Evolutionary conservation across 805 yeast species (phyloP).

Genomic region (Suhomyces canberraensis): DNA sequence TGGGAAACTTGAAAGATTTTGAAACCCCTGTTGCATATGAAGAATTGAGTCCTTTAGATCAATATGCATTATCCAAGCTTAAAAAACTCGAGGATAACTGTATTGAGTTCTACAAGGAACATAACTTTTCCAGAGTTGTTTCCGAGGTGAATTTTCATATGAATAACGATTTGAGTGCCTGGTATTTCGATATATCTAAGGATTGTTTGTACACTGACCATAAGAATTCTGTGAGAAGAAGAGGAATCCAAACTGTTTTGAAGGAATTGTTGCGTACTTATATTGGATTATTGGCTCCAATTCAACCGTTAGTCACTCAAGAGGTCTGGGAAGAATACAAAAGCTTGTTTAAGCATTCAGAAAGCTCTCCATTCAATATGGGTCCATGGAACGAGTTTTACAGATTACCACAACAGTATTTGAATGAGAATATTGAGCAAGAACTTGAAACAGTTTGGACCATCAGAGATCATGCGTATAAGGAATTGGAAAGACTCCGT

Average conservation of each 20-base stretch:
- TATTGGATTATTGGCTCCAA: slow-evolving; percentile 70
- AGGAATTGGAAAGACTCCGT: slow-evolving; percentile 55
- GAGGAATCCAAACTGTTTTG: slow-evolving; percentile 66
- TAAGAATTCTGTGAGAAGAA: slow-evolving; percentile 45
- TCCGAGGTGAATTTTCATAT: slow-evolving; percentile 67
- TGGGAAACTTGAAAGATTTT: slow-evolving; percentile 68
- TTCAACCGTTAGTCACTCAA: slow-evolving; percentile 80
- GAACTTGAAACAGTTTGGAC: slow-evolving; percentile 47
- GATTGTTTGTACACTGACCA: slow-evolving; percentile 79
- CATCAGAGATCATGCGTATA: slow-evolving; percentile 49
- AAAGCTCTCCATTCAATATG: slow-evolving; percentile 45
- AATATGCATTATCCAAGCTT: slow-evolving; percentile 57
- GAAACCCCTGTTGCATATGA: slow-evolving; percentile 35
- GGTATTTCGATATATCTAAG: slow-evolving; percentile 83
- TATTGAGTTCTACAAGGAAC: slow-evolving; percentile 46
- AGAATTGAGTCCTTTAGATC: slow-evolving; percentile 48
- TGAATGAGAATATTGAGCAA: slow-evolving; percentile 30
- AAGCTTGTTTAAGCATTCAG: slow-evolving; percentile 17
- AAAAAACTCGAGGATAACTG: slow-evolving; percentile 42
- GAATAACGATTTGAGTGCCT: slow-evolving; percentile 72
- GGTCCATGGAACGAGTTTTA: slow-evolving; percentile 38
- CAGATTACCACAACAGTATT: slow-evolving; percentile 31
- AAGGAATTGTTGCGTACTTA: slow-evolving; percentile 57
- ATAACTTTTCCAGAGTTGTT: slow-evolving; percentile 68
- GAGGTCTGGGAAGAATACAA: slow-evolving; percentile 77